Conservation (phyloP, 306 rosid genomes). For the Inga leiocalycina region DNA sequence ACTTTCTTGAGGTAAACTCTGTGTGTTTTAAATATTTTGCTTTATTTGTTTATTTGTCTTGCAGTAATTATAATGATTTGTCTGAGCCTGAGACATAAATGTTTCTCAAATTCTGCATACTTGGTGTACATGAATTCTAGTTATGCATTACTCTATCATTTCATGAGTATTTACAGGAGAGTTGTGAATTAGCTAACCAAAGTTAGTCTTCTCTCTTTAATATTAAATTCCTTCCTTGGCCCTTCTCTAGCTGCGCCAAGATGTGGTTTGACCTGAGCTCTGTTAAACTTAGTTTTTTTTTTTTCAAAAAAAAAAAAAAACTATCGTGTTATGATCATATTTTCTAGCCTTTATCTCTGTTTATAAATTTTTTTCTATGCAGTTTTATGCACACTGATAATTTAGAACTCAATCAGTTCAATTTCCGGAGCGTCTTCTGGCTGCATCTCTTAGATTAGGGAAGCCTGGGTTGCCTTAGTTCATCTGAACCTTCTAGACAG, state of each 20-base stretch:
- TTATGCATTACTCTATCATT: background rate
- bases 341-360: background rate
- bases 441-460: background rate
- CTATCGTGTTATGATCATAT: background rate
- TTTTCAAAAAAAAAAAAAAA: background rate
- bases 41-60: background rate
- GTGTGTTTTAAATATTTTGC: background rate
- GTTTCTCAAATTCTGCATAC: background rate
- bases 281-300: background rate
- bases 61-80: background rate
- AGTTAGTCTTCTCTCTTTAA: background rate
- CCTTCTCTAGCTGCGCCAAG: background rate
- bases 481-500: background rate
- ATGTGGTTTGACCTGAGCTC: background rate
- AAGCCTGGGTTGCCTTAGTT: background rate
- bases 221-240: background rate
- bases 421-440: background rate
- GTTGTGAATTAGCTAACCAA: background rate
- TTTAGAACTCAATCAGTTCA: background rate
- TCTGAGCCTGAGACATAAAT: background rate
- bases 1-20: conserved; percentile 68
- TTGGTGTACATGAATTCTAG: background rate
- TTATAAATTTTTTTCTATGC: background rate
- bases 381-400: background rate
- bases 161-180: background rate